A percentile compares a stretch with the other conserved stretches of the same genome.
These are phyloP conservation scores for Sporisorium graminicola DNA, from an alignment of 1,284 basidiomycete species.

Conservation along the genomic window DNA sequence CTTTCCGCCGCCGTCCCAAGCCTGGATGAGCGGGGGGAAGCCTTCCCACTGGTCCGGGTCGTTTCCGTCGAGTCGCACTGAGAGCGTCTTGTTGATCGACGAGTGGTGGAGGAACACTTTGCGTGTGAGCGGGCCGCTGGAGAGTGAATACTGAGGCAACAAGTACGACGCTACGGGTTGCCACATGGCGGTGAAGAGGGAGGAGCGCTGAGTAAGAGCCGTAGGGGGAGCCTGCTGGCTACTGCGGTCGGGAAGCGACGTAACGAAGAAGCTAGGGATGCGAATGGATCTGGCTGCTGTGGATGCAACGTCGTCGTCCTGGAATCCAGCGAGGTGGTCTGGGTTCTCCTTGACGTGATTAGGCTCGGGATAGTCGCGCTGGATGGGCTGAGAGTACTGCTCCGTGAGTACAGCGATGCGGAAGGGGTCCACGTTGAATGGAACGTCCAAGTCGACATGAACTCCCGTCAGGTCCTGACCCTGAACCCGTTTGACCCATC, in stretches of 20 bases:
- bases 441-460: constrained; percentile 15
- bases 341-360: constrained; percentile 30
- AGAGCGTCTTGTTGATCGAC: constrained; percentile 42
- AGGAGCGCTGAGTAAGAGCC: constrained; percentile 5
- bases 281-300: constrained; percentile 20
- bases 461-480: constrained; percentile 17
- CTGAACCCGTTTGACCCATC: constrained; percentile 52
- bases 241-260: constrained; percentile 38
- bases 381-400: constrained; percentile 41
- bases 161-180: constrained; percentile 26
- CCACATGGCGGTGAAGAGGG: constrained; percentile 33
- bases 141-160: constrained; percentile 14
- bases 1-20: constrained; percentile 49
- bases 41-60: constrained; percentile 35
- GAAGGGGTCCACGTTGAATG: constrained; percentile 43
- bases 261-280: constrained; percentile 52
- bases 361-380: constrained; percentile 36
- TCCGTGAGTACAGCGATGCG: constrained; percentile 48
- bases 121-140: constrained; percentile 11
- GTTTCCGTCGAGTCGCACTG: constrained; percentile 35
- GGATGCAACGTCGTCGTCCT: constrained; percentile 28
- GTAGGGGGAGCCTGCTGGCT: not conserved
- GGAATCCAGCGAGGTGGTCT: constrained; percentile 28
- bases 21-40: constrained; percentile 46
- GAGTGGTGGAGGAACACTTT: constrained; percentile 48